Evolutionary conservation across 768 basidiomycete species (phyloP), one percentile per base, ranked within the genome.

Genomic region (Rhizopogon vesiculosus): DNA sequence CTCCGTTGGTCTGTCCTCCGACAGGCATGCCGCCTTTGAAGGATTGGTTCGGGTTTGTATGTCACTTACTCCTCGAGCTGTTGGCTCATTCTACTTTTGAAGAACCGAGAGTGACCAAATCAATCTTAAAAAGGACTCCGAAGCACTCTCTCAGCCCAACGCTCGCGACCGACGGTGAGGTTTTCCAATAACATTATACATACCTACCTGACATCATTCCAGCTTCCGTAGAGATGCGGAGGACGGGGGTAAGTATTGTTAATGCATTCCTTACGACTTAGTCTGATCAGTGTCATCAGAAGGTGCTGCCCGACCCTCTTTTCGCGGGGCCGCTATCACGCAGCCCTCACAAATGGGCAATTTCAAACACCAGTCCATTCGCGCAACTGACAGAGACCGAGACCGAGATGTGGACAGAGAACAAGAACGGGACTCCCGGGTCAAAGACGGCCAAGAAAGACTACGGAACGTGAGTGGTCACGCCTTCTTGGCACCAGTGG

Each of bases 271-370:
- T 51, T 29, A 46, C 42, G 45, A 39, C 45, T 31, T 35, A 48
- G 48, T 41, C 53, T 58, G 31, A 65, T 40, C 28, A 35, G 51
- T 13, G 35, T 13, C 39, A 25, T 45, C 38, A 80, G 81, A 85
- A 70, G 70, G 78, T 51, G 69, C 83, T 44, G 64, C 82, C 10
- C 79, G 91, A 55, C 81, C 87, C 25, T 78, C 84, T 7, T 92
- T 91, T 65, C 83, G 89, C 31, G 79, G 89, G 12, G 76, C 70
- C 13, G 60, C 70, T 25, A 62, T 88, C 48, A 81, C 88, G 25
- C 91, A 93, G 63, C 89, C 90, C 28, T 90, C 91, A 38, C 91
- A 93, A 73, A 93, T 93, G 91, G 91, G 91, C 46, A 92, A 91
- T 66, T 93, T 93, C 70, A 89, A 91, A 66, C 91, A 93, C 64